phyloP scores from a whole-genome alignment of 2,329 filamentous ascomycete genomes.

The Penicillium sp. region DNA sequence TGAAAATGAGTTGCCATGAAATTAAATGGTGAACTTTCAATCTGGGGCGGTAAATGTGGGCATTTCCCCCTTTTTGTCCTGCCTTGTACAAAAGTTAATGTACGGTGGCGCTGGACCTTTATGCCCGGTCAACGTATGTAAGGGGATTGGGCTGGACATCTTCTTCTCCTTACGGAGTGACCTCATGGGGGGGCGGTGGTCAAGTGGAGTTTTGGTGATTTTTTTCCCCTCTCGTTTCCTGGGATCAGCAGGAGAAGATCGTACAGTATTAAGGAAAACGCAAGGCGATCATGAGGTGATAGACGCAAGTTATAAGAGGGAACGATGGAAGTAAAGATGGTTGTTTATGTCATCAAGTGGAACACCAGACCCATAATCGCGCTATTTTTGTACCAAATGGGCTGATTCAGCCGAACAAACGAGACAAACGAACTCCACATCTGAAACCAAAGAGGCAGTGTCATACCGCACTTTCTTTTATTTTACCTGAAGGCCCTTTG shows the following conservation, averaged over 20 bases:
- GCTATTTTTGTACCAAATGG: neutral
- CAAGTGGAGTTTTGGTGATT: neutral
- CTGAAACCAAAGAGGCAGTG: constrained; percentile 4
- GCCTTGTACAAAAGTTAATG: neutral
- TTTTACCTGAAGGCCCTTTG: neutral
- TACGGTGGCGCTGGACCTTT: neutral
- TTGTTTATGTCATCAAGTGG: neutral
- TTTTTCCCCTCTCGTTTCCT: neutral
- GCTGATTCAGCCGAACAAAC: neutral
- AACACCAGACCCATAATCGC: neutral
- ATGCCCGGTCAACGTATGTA: no score
- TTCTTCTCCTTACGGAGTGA: neutral
- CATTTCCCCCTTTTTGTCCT: neutral
- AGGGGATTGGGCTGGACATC: no score
- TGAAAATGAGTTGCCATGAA: neutral
- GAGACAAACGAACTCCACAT: neutral
- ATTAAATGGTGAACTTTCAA: neutral
- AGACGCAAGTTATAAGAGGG: neutral
- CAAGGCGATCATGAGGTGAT: neutral
- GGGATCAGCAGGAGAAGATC: neutral
- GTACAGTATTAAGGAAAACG: neutral
- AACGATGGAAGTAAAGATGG: no score
- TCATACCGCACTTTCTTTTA: neutral
- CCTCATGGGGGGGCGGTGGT: neutral
- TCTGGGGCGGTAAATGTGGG: neutral